Evolutionary conservation across 345 rosid species (phyloP), one percentile per base, ranked within the genome.

Genomic region (Passiflora organensis): DNA sequence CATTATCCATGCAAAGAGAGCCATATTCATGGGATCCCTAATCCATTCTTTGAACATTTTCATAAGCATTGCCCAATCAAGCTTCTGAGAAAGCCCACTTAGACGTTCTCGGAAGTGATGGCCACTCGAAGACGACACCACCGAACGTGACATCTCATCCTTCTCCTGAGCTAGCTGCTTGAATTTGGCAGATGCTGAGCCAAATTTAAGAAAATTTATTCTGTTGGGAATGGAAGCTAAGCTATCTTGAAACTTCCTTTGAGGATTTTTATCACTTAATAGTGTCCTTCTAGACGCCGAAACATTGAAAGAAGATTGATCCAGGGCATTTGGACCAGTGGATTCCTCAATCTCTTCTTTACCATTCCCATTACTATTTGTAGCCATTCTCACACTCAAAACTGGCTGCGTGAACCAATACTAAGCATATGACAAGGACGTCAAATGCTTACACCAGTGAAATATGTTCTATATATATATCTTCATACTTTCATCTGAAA

Each of bases 1-100:
- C 4, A 60, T 16, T 41, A 86, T 86, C 99, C 96, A 93, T 1
- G 68, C 54, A 50, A 84, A 81, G 17, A 93, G 79, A 54, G 95
- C 94, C 84, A 89, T 71, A 71, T 93, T 93, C 60, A 86, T 77
- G 0, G 97, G 97, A 58, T 83, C 69, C 67, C 54, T 73, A 57
- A 91, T 57, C 97, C 97, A 91, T 54, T 81, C 74, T 60, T 74
- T 86, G 58, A 77, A 59, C 82, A 88, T 78, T 41, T 73, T 76
- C 71, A 28, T 17, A 18, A 89, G 65, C 13, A 73, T 69, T 22
- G 2, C 66, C 96, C 95, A 88, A 52, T 88, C 80, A 50, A 88
- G 82, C 63, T 84, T 86, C 56, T 70, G 65, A 23, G 77, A 51
- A 23, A 87, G 75, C 39, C 80, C 84, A 57, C 63, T 74, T 48